phyloP scores from a whole-genome alignment of 768 basidiomycete genomes.

The Imleria badia region DNA sequence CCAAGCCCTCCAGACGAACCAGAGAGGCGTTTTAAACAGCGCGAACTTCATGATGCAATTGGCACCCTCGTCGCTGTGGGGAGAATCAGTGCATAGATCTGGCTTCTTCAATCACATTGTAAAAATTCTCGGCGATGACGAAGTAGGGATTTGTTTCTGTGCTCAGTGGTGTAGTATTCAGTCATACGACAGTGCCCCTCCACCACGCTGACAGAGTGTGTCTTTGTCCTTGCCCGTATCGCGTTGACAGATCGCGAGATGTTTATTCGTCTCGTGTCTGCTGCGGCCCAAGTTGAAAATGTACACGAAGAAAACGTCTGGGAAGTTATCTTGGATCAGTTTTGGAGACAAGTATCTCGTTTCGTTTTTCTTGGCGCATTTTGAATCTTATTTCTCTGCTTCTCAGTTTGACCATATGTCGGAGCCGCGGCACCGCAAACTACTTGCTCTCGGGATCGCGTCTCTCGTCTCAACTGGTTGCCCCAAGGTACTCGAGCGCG shows the following conservation, averaged over 20 bases:
- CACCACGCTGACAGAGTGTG: slow-evolving; percentile 59
- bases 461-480: slow-evolving; percentile 73
- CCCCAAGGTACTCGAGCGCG: slow-evolving; percentile 66
- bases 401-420: slow-evolving; percentile 87
- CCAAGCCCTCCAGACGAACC: slow-evolving; percentile 50
- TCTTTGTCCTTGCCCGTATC: slow-evolving; percentile 75
- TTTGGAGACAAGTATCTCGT: slow-evolving; percentile 73
- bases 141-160: slow-evolving; percentile 44
- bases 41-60: slow-evolving; percentile 63
- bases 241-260: slow-evolving; percentile 61
- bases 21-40: slow-evolving; percentile 60
- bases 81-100: slow-evolving; percentile 66
- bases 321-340: slow-evolving; percentile 71
- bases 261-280: slow-evolving; percentile 70
- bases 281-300: slow-evolving; percentile 49
- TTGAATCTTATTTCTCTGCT: not conserved
- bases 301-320: slow-evolving; percentile 56
- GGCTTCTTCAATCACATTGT: slow-evolving; percentile 69
- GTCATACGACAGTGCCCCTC: slow-evolving; percentile 26
- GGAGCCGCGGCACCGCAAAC: slow-evolving; percentile 80
- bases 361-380: not conserved
- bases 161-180: slow-evolving; percentile 9
- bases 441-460: slow-evolving; percentile 81
- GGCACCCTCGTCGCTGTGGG: slow-evolving; percentile 66
- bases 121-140: slow-evolving; percentile 59